phyloP scores from a whole-genome alignment of 2,329 filamentous ascomycete genomes.

The Teratosphaeria gauchensis region DNA sequence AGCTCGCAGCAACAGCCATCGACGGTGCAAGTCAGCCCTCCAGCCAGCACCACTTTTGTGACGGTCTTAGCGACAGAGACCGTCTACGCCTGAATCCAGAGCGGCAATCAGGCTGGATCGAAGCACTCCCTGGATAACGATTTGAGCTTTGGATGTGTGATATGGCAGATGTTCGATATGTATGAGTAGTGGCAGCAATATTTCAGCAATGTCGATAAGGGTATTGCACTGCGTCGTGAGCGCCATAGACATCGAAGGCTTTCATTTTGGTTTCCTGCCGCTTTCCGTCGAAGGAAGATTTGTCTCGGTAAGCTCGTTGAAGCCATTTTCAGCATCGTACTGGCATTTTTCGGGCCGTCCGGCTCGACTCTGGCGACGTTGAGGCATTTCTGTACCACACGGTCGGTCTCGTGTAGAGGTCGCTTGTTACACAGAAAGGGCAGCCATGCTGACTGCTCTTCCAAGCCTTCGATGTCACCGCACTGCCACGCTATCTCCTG shows the following conservation, averaged over 20 bases:
- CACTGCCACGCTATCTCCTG: neutral
- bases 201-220: neutral
- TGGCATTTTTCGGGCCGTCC: neutral
- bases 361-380: neutral
- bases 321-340: neutral
- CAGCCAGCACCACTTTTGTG: slow-evolving; percentile 2
- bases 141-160: neutral
- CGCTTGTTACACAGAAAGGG: neutral
- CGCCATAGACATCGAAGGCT: neutral
- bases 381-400: neutral
- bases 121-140: neutral
- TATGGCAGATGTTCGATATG: neutral
- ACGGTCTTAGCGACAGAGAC: slow-evolving; percentile 7
- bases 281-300: neutral
- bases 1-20: neutral
- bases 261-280: neutral
- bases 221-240: neutral
- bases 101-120: neutral
- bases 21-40: neutral
- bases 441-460: neutral
- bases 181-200: neutral
- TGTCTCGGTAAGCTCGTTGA: neutral
- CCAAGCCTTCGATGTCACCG: neutral
- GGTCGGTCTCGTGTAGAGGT: neutral
- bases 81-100: slow-evolving; percentile 1